phyloP scores from a whole-genome alignment of 2,329 filamentous ascomycete species.

The Aspergillus tubingensis region DNA sequence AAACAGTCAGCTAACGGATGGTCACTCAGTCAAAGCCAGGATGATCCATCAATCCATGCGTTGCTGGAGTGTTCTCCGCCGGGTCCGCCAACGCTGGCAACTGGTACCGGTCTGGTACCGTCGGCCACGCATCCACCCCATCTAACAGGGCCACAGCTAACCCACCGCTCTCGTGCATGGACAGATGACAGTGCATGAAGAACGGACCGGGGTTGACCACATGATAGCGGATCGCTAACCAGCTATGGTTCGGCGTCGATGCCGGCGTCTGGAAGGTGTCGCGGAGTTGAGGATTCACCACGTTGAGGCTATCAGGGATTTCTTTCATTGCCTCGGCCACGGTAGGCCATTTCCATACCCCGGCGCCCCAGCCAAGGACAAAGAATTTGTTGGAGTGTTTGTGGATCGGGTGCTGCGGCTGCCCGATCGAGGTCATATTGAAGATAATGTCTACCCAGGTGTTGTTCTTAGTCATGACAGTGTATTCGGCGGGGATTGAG shows the following conservation, averaged over 20 bases:
- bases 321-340: slow-evolving; percentile 44
- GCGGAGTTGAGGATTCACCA: slow-evolving; percentile 45
- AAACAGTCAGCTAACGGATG: too few relatives aligned
- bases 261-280: slow-evolving; percentile 44
- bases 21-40: neutral
- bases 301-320: slow-evolving; percentile 47
- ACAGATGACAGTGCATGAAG: slow-evolving; percentile 55
- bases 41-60: neutral
- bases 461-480: slow-evolving; percentile 39
- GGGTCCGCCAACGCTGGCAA: neutral
- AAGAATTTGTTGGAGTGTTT: slow-evolving; percentile 52
- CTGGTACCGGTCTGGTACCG: slow-evolving; percentile 28
- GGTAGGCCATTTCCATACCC: slow-evolving; percentile 43
- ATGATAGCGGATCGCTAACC: slow-evolving; percentile 51
- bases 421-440: slow-evolving; percentile 29
- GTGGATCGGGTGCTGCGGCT: slow-evolving; percentile 50
- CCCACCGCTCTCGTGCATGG: slow-evolving; percentile 50
- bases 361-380: slow-evolving; percentile 44
- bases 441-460: slow-evolving; percentile 45
- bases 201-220: slow-evolving; percentile 51
- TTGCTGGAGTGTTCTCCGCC: neutral
- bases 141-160: slow-evolving; percentile 54
- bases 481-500: slow-evolving; percentile 22
- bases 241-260: slow-evolving; percentile 31
- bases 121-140: slow-evolving; percentile 51